Evolutionary conservation across 106 monocot species (phyloP).

Genomic region (Dendrobium nobile): DNA sequence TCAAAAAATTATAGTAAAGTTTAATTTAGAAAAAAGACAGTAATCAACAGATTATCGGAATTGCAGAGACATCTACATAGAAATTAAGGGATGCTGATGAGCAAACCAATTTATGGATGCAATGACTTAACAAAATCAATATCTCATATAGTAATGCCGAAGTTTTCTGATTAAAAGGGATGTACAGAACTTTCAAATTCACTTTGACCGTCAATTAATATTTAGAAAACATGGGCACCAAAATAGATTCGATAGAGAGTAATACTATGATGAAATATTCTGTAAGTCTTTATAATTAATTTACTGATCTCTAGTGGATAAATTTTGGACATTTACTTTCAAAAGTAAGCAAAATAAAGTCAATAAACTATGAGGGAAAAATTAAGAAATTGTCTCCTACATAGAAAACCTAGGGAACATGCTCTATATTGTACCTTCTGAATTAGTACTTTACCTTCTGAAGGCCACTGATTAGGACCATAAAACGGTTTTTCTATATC

Average conservation of each 20-base stretch:
- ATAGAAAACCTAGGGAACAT: neutral
- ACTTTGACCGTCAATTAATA: neutral
- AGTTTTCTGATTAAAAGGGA: no score
- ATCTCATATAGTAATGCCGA: neutral
- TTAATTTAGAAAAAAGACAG: neutral
- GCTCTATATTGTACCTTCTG: slow-evolving; percentile 31
- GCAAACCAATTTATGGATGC: neutral
- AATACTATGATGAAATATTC: neutral
- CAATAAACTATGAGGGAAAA: neutral
- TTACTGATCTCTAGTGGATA: neutral
- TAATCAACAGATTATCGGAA: neutral
- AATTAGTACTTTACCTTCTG: slow-evolving; percentile 38
- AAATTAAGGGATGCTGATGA: neutral
- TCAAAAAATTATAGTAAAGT: neutral
- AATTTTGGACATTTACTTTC: neutral
- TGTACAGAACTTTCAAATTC: no score
- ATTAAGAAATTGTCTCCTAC: neutral
- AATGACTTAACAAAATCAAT: neutral
- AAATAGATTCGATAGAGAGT: neutral
- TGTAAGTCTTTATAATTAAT: neutral
- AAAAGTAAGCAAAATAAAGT: neutral
- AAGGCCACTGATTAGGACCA: slow-evolving; percentile 91
- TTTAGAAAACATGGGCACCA: neutral
- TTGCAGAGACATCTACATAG: neutral
- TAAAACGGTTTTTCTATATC: slow-evolving; percentile 72